Base-by-base conservation (phyloP, 2,329 filamentous ascomycete genomes). In the Colletotrichum agaves region DNA sequence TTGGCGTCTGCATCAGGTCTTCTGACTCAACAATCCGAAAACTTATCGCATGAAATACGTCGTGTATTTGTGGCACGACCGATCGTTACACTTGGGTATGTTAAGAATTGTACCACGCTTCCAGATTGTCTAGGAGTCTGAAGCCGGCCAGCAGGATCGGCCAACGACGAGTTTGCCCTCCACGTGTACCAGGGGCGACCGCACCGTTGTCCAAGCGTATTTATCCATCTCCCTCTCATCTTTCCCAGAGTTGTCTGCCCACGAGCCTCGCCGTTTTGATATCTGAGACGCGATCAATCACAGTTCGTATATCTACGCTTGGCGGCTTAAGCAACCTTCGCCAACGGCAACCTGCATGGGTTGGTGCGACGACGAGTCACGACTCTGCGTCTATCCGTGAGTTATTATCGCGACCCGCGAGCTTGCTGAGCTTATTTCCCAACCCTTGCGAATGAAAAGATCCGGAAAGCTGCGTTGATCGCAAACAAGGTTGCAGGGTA, bases 391-490 rank as follows among this genome's bases (percentile, higher is more conserved):
- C 50, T 35, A 37, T 19, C 50, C 50, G 50, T 53, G 31, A 53
- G 37, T 15, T 17, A 39, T 53, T 53, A 37, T 53, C 50, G 50
- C 33, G 50, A n/a, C 50, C 17, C 17, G 13, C 50, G 50, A 15
- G n/a, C 17, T 37, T 37, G 31, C 31, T 39, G 39, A 53, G 31
- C 50, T 53, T 39, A 53, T 53, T 39, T 53, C 50, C 50, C 50
- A 53, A 53, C 33, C 33, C 33, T 53, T 53, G 11, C 50, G 50
- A 53, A 53, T 39, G 50, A 39, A 53, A 39, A 53, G 33, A 39
- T 23, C 33, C 50, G 33, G 33, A 21, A 39, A 27, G 50, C 50
- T 35, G 50, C 27, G 33, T 52, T 39, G 50, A 39, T 39, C 17
- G 33, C 50, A 53, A 15, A 21, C 17, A 35, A 39, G 50, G 31